Evolutionary conservation across 768 basidiomycete genomes (phyloP).

Genomic region (Naganishia vaughanmartiniae): DNA sequence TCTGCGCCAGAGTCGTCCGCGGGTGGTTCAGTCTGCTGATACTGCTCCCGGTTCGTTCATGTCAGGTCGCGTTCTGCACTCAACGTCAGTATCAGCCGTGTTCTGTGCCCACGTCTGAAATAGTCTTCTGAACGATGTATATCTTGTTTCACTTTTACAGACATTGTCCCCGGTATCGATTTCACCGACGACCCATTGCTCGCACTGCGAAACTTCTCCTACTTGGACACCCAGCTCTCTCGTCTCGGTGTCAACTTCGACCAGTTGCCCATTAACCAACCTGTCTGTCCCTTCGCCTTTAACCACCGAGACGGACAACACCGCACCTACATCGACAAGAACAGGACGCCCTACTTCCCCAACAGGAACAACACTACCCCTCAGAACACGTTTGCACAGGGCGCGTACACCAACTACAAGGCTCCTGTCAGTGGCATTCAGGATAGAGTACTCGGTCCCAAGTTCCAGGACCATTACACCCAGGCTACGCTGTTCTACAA

Average conservation of each 20-base stretch:
- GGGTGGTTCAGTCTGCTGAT: too few species aligned
- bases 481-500: constrained; percentile 83
- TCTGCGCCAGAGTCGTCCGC: not conserved
- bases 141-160: not conserved
- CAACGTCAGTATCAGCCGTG: not conserved
- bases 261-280: constrained; percentile 69
- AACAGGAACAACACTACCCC: constrained; percentile 60
- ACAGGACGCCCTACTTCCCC: constrained; percentile 67
- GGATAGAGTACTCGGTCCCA: constrained; percentile 53
- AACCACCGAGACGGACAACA: constrained; percentile 54
- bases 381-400: constrained; percentile 54
- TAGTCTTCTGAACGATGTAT: not conserved
- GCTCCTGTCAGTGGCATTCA: constrained; percentile 59
- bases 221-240: constrained; percentile 75
- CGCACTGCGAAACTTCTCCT: constrained; percentile 74
- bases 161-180: constrained; percentile 58
- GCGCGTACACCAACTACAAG: constrained; percentile 53
- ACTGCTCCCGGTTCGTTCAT: too few species aligned
- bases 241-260: constrained; percentile 73
- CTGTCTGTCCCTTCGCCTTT: constrained; percentile 50
- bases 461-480: constrained; percentile 71
- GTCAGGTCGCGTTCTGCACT: constrained; percentile 74
- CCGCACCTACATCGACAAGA: constrained; percentile 54
- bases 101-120: not conserved
- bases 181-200: constrained; percentile 52